A percentile compares a stretch with the other conserved stretches of the same genome.
phyloP scores from a whole-genome alignment of 2,329 filamentous ascomycete species.

The Alternaria sp. region DNA sequence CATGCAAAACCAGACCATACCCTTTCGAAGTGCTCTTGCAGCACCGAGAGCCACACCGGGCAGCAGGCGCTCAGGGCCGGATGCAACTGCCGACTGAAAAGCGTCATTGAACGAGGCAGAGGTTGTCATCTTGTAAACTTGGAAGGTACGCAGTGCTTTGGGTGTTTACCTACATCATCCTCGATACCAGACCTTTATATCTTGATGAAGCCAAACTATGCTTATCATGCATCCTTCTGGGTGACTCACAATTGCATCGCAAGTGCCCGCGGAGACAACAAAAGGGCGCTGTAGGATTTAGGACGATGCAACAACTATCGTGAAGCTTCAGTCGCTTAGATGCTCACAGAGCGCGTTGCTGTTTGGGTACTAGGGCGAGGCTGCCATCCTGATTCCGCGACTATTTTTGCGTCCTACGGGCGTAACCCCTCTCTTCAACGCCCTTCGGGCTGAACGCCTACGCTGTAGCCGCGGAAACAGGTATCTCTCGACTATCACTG shows the following conservation, averaged over 20 bases:
- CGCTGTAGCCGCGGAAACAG: not conserved
- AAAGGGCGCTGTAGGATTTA: not conserved
- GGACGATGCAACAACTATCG: not conserved
- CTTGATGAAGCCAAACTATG: not conserved
- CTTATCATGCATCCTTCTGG: not conserved
- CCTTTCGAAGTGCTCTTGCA: constrained; percentile 22
- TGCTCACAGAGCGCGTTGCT: not conserved
- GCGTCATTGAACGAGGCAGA: constrained; percentile 15
- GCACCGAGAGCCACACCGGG: constrained; percentile 28
- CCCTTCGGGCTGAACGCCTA: not conserved
- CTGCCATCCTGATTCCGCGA: not conserved
- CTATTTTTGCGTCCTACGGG: not conserved
- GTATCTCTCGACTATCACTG: not conserved
- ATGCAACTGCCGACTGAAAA: constrained; percentile 26
- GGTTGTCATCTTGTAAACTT: not conserved
- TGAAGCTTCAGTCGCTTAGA: not conserved
- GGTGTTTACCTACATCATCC: not conserved
- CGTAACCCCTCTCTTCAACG: not conserved
- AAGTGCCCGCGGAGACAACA: not conserved
- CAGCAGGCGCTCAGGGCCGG: constrained; percentile 21
- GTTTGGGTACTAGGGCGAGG: not conserved
- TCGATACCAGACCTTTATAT: not conserved
- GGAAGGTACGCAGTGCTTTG: not conserved
- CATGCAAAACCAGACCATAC: constrained; percentile 11
- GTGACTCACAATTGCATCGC: not conserved